Percentiles rank a stretch among this genome's conserved stretches.
Evolutionary conservation across 1,284 basidiomycete genomes (phyloP).

Genomic region (Cutaneotrichosporon spelunceum): DNA sequence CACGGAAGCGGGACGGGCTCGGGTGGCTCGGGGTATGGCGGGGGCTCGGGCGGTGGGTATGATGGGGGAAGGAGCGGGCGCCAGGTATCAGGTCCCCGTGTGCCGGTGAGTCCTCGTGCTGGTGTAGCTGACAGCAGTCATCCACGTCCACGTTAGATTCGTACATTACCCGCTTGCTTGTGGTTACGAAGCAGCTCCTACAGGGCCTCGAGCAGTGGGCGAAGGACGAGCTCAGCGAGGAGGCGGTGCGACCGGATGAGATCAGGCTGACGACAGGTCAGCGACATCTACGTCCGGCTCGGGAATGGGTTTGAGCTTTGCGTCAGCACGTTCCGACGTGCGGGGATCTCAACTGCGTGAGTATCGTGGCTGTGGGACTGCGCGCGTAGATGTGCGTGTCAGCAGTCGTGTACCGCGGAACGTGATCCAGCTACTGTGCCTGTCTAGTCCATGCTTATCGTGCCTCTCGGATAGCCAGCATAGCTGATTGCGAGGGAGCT

Average conservation of each 20-base stretch:
- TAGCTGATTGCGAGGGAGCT: background rate
- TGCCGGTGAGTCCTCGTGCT: background rate
- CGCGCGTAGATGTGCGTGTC: background rate
- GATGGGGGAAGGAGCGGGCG: background rate
- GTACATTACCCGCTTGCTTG: slow-evolving; percentile 85
- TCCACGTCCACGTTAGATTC: slow-evolving; percentile 59
- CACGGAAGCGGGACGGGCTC: background rate
- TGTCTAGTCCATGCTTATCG: background rate
- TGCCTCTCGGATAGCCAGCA: background rate
- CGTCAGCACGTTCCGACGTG: slow-evolving; percentile 78
- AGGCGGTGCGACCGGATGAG: slow-evolving; percentile 40
- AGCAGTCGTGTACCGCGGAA: background rate
- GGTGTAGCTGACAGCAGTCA: slow-evolving; percentile 19
- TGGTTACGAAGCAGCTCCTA: slow-evolving; percentile 90
- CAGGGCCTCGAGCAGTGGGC: slow-evolving; percentile 91
- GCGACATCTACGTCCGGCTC: slow-evolving; percentile 92
- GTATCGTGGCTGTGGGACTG: slow-evolving; percentile 34
- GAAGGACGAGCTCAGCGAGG: slow-evolving; percentile 68
- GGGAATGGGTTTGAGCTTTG: slow-evolving; percentile 97
- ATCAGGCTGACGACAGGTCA: slow-evolving; percentile 60
- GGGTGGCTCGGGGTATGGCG: background rate
- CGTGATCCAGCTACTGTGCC: background rate
- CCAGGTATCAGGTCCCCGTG: background rate
- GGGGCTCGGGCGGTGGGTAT: background rate
- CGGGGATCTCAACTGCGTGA: slow-evolving; percentile 87